Percentiles rank a stretch among this genome's conserved stretches.
These are phyloP conservation scores for Plantago major DNA, from an alignment of 257 asterid genomes.

Conservation along the genomic window DNA sequence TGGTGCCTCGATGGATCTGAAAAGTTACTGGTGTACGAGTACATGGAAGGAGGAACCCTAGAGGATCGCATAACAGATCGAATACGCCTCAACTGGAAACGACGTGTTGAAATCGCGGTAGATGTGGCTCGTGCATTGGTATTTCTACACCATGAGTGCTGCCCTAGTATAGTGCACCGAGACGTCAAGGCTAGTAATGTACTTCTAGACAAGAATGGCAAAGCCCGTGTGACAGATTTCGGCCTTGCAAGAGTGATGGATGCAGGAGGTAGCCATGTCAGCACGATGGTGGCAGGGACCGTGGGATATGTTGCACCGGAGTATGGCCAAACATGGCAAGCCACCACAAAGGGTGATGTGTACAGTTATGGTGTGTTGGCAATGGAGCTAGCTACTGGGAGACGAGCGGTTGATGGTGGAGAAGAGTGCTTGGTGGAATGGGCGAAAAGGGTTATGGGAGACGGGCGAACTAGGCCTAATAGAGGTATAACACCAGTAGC, in stretches of 20 bases:
- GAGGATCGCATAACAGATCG: slow-evolving; percentile 57
- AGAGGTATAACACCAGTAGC: slow-evolving; percentile 47
- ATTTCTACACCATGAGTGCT: slow-evolving; percentile 85
- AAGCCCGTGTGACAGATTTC: slow-evolving; percentile 83
- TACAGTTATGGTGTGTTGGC: slow-evolving; percentile 85
- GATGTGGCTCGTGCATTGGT: slow-evolving; percentile 79
- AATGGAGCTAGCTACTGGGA: slow-evolving; percentile 93
- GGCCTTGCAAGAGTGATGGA: slow-evolving; percentile 85
- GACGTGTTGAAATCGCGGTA: slow-evolving; percentile 59
- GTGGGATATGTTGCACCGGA: slow-evolving; percentile 97
- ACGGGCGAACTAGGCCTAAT: slow-evolving; percentile 36
- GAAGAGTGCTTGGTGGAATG: slow-evolving; percentile 91
- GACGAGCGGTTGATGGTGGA: slow-evolving; percentile 86
- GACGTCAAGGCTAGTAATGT: slow-evolving; percentile 95
- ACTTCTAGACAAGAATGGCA: slow-evolving; percentile 70
- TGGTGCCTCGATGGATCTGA: slow-evolving; percentile 88
- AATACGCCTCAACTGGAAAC: slow-evolving; percentile 42
- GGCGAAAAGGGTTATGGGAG: slow-evolving; percentile 80
- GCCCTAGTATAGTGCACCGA: slow-evolving; percentile 74
- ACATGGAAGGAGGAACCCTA: slow-evolving; percentile 91
- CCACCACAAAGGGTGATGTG: slow-evolving; percentile 92
- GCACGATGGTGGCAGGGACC: slow-evolving; percentile 96
- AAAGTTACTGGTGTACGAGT: slow-evolving; percentile 79
- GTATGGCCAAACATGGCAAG: slow-evolving; percentile 88
- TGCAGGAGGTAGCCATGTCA: slow-evolving; percentile 69